A percentile compares a stretch with the other conserved stretches of the same genome.
Evolutionary conservation across 2,329 filamentous ascomycete genomes (phyloP).

Genomic region (Penicillium glabrum): DNA sequence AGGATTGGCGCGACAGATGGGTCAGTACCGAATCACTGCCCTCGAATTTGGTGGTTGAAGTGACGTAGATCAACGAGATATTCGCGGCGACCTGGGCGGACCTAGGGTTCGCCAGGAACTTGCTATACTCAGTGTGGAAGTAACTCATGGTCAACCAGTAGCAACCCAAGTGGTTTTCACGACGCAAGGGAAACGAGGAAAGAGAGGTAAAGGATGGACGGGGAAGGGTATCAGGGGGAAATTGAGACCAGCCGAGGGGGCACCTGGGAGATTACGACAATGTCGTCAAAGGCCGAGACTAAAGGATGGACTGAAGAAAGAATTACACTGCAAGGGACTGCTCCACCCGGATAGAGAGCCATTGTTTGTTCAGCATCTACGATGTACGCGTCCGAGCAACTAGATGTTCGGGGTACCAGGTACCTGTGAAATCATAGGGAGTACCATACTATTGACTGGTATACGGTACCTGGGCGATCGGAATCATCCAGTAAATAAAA

Average conservation of each 20-base stretch:
- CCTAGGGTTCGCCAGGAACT: constrained; percentile 69
- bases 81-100: constrained; percentile 63
- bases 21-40: constrained; percentile 76
- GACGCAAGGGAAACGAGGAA: constrained; percentile 13
- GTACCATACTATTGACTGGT: background rate
- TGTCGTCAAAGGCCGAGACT: constrained; percentile 1
- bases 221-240: constrained; percentile 13
- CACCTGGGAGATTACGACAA: background rate
- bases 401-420: background rate
- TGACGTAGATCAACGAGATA: constrained; percentile 81
- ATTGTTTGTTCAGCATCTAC: background rate
- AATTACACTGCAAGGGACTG: constrained; percentile 2
- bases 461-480: constrained; percentile 5
- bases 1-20: constrained; percentile 70
- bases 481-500: constrained; percentile 2
- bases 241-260: constrained; percentile 4
- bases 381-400: background rate
- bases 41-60: constrained; percentile 74
- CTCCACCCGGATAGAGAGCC: background rate
- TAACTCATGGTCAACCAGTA: constrained; percentile 34
- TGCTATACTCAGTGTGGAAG: constrained; percentile 60
- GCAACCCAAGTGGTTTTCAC: background rate
- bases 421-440: background rate
- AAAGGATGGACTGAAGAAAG: background rate
- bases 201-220: constrained; percentile 9